phyloP scores from a whole-genome alignment of 129 eudicot genomes.

The Glebionis coronaria region DNA sequence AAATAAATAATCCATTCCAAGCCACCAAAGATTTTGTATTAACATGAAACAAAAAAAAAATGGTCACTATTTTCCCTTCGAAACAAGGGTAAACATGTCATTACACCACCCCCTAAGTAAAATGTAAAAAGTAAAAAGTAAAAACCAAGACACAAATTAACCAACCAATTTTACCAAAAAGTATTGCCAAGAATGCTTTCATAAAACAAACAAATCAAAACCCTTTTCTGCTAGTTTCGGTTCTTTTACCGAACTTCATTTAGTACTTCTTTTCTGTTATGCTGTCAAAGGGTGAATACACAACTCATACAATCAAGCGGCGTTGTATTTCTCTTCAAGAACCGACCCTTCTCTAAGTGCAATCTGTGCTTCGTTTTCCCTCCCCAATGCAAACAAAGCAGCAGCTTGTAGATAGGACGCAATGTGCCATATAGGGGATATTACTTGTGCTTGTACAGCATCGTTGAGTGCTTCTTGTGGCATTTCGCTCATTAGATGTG shows the following conservation, averaged over 20 bases:
- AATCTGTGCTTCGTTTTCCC: constrained; percentile 85
- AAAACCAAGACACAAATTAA: constrained; percentile 9
- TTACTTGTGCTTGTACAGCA: constrained; percentile 91
- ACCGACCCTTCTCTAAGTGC: constrained; percentile 85
- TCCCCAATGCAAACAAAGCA: constrained; percentile 68
- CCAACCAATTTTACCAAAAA: constrained; percentile 31
- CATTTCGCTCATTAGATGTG: constrained; percentile 68
- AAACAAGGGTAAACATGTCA: constrained; percentile 39
- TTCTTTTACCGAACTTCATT: not conserved
- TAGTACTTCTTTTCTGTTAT: constrained; percentile 9
- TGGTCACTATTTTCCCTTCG: constrained; percentile 23
- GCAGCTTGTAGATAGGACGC: constrained; percentile 91
- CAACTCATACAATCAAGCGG: constrained; percentile 17
- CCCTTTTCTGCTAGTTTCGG: constrained; percentile 4
- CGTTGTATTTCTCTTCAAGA: constrained; percentile 69
- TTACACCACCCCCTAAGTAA: constrained; percentile 36
- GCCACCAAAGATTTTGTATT: constrained; percentile 39
- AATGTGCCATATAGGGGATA: constrained; percentile 87
- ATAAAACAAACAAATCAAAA: constrained; percentile 27
- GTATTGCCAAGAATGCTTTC: constrained; percentile 33
- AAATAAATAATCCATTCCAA: constrained; percentile 25
- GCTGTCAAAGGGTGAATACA: constrained; percentile 6
- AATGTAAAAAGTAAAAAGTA: too few relatives aligned
- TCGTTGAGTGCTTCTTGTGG: constrained; percentile 85
- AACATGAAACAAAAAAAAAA: constrained; percentile 26